Evolutionary conservation across 2,329 filamentous ascomycete species (phyloP).

Genomic region (Trichoderma cornu-damae): DNA sequence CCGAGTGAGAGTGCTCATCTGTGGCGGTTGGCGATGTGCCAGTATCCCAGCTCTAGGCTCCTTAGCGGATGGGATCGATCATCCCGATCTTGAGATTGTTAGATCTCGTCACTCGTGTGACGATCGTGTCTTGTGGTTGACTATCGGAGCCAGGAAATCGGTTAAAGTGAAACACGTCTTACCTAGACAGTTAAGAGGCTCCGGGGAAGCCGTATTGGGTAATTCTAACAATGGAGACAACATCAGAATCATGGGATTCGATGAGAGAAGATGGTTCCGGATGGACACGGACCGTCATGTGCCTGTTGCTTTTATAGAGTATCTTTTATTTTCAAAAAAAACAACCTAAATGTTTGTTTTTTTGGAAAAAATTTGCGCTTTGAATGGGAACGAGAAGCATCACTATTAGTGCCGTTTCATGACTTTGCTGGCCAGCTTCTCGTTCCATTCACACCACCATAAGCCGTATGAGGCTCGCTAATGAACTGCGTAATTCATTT

Average conservation of each 20-base stretch:
- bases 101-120: not conserved
- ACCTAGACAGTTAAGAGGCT: not conserved
- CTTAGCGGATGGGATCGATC: not conserved
- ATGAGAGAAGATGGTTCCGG: not conserved
- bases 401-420: not conserved
- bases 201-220: no score
- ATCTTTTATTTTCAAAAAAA: not conserved
- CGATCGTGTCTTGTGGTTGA: not conserved
- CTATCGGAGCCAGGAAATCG: not conserved
- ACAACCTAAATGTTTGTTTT: not conserved
- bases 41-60: not conserved
- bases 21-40: no score
- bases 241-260: no score
- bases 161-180: conserved; percentile 8
- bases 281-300: not conserved
- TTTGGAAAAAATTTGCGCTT: no score
- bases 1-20: not conserved
- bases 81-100: not conserved
- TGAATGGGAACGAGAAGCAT: not conserved
- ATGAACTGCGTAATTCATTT: no score
- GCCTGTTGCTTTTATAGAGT: not conserved
- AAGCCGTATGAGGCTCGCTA: no score
- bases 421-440: not conserved
- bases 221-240: no score
- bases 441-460: not conserved